phyloP scores from a whole-genome alignment of 805 yeast genomes.

The Brettanomyces naardenensis region DNA sequence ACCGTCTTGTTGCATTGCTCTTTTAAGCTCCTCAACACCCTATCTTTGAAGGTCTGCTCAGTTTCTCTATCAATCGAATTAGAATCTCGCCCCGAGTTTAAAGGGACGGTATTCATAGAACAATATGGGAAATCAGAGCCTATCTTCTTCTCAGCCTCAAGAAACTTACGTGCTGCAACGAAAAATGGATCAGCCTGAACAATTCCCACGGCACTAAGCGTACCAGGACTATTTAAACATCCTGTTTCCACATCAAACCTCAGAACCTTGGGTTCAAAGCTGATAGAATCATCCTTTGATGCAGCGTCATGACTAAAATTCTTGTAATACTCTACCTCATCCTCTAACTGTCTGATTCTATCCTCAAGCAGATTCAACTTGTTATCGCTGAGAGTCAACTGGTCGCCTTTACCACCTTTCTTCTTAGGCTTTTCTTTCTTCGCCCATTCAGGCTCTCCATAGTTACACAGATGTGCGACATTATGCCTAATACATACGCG shows the following conservation, averaged over 20 bases:
- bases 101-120: constrained; percentile 10
- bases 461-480: constrained; percentile 19
- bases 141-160: background rate
- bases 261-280: constrained; percentile 6
- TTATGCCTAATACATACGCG: constrained; percentile 20
- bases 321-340: background rate
- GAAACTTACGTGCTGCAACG: background rate
- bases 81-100: constrained; percentile 3
- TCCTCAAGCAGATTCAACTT: background rate
- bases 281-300: constrained; percentile 10
- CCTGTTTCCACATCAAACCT: constrained; percentile 3
- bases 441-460: constrained; percentile 20
- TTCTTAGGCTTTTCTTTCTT: background rate
- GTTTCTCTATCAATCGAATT: background rate
- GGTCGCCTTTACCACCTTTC: background rate
- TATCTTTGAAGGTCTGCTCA: background rate
- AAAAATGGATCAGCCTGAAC: background rate
- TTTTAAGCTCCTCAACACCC: background rate
- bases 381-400: background rate
- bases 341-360: background rate
- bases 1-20: background rate
- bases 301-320: background rate
- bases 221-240: constrained; percentile 4
- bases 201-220: background rate
- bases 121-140: constrained; percentile 5